Evolutionary conservation across 805 yeast species (phyloP).

Genomic region (Cyberlindnera americana): DNA sequence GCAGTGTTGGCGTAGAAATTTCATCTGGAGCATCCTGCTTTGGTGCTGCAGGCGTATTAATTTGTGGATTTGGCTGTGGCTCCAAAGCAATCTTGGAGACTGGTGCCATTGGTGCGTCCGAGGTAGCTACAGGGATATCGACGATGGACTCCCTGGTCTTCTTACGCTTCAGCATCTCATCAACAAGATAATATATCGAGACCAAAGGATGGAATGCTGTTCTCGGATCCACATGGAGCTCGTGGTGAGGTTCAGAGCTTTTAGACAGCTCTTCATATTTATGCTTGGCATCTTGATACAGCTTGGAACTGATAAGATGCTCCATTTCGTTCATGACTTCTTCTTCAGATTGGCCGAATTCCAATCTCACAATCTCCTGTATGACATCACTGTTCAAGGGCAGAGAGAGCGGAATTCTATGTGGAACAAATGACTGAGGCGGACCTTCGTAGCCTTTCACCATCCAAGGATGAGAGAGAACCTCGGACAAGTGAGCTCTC

Average conservation of each 20-base stretch:
- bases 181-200: slow-evolving; percentile 81
- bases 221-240: slow-evolving; percentile 51
- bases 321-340: slow-evolving; percentile 54
- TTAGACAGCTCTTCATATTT: slow-evolving; percentile 47
- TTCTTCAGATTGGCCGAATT: slow-evolving; percentile 65
- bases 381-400: slow-evolving; percentile 70
- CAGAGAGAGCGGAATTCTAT: slow-evolving; percentile 65
- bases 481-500: slow-evolving; percentile 77
- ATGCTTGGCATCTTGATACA: slow-evolving; percentile 58
- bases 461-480: slow-evolving; percentile 94
- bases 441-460: slow-evolving; percentile 75
- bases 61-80: not conserved
- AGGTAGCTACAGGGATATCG: slow-evolving; percentile 21
- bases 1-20: slow-evolving; percentile 34
- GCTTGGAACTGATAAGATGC: slow-evolving; percentile 54
- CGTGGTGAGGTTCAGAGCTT: slow-evolving; percentile 8
- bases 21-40: not conserved
- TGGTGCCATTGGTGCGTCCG: slow-evolving; percentile 9
- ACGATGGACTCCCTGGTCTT: slow-evolving; percentile 47
- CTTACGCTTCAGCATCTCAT: slow-evolving; percentile 76
- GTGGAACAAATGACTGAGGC: slow-evolving; percentile 70
- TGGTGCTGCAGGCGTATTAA: not conserved
- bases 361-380: slow-evolving; percentile 71
- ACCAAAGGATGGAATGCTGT: slow-evolving; percentile 83
- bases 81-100: too few species aligned